Conservation (phyloP, 2,329 filamentous ascomycete species). For the Fusarium equiseti region DNA sequence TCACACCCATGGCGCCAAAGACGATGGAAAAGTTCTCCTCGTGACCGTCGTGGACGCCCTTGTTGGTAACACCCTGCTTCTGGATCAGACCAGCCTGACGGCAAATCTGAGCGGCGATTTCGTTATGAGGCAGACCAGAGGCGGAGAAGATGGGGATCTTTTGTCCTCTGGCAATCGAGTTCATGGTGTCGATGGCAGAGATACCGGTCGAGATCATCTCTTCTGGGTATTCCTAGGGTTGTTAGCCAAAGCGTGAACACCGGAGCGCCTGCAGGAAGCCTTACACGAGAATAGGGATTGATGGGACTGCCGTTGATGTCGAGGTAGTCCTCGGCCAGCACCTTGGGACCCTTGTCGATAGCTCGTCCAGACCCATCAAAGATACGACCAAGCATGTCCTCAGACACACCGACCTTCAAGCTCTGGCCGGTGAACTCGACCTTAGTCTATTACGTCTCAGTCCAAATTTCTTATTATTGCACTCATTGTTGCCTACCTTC, state of each 20-base stretch:
- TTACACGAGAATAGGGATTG: slow-evolving; percentile 95
- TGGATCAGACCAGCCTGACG: slow-evolving; percentile 94
- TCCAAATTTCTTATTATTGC: slow-evolving; percentile 2
- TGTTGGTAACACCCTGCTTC: slow-evolving; percentile 81
- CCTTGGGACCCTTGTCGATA: slow-evolving; percentile 99
- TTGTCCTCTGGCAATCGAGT: slow-evolving; percentile 96
- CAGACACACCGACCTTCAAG: slow-evolving; percentile 97
- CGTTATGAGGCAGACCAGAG: slow-evolving; percentile 97
- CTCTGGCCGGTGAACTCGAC: slow-evolving; percentile 98
- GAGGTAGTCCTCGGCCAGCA: slow-evolving; percentile 96
- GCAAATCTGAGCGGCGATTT: slow-evolving; percentile 99
- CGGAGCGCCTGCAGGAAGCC: slow-evolving; percentile 44
- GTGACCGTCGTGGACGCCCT: slow-evolving; percentile 95
- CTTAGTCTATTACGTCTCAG: slow-evolving; percentile 75
- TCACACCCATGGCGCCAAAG: slow-evolving; percentile 99
- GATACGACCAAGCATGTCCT: slow-evolving; percentile 99
- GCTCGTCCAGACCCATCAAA: slow-evolving; percentile 98
- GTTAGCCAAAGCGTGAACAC: no score
- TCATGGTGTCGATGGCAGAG: slow-evolving; percentile 98
- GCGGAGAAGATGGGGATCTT: slow-evolving; percentile 99
- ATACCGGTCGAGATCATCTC: slow-evolving; percentile 99
- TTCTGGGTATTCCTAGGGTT: slow-evolving; percentile 88
- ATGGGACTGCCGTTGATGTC: slow-evolving; percentile 99
- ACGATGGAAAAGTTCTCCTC: slow-evolving; percentile 99
- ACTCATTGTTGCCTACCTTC: slow-evolving; percentile 74